Conservation (phyloP, 352 stramenopile genomes). For the Phytophthora sp. region DNA sequence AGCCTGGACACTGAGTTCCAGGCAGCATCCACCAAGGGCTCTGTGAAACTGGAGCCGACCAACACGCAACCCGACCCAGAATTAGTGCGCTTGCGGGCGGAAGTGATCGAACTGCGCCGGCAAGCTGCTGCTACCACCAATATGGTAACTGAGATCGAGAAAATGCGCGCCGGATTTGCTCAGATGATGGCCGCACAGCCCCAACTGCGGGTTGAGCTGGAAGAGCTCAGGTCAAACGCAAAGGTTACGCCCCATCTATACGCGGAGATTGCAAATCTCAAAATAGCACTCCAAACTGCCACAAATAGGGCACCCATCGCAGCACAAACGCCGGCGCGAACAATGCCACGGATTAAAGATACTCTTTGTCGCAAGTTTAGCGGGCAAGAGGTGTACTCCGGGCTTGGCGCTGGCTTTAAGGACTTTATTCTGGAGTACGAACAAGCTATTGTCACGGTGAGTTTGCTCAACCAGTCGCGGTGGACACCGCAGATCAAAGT, state of each 20-base stretch:
- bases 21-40: not conserved
- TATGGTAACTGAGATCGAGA: not conserved
- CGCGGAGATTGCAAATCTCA: not conserved
- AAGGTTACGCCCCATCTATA: not conserved
- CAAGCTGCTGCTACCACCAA: not conserved
- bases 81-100: not conserved
- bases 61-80: not conserved
- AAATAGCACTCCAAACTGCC: not conserved
- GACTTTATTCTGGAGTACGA: conserved; percentile 23
- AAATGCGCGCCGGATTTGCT: not conserved
- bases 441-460: conserved; percentile 8
- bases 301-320: not conserved
- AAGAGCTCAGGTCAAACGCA: not conserved
- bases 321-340: not conserved
- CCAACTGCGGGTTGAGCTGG: not conserved
- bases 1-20: not conserved
- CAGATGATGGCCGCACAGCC: not conserved
- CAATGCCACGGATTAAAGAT: conserved; percentile 3
- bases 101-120: not conserved
- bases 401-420: conserved; percentile 13
- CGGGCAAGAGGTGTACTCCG: conserved; percentile 15
- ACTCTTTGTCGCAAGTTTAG: too few species aligned
- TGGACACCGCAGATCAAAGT: conserved; percentile 5
- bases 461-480: conserved; percentile 3
- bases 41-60: not conserved